phyloP scores from a whole-genome alignment of 805 yeast species.

The Sugiyamaella valdiviana region DNA sequence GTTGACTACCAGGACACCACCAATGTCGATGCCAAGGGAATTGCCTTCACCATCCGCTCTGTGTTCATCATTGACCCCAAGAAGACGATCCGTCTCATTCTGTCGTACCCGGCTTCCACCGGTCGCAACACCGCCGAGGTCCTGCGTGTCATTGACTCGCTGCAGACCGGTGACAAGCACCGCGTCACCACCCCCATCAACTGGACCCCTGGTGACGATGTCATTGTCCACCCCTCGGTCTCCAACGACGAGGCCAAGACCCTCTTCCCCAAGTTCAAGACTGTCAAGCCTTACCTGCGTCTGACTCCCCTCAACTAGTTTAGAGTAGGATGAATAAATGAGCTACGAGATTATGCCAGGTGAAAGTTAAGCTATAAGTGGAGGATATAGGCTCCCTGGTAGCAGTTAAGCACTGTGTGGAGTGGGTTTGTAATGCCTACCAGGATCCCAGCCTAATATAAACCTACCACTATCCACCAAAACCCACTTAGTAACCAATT shows the following conservation, averaged over 20 bases:
- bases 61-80: conserved; percentile 89
- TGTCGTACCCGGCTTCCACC: conserved; percentile 89
- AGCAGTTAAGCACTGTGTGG: no score
- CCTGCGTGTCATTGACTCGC: conserved; percentile 82
- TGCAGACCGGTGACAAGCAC: conserved; percentile 80
- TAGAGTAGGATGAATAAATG: no score
- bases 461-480: no score
- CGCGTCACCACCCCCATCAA: conserved; percentile 90
- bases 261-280: conserved; percentile 82
- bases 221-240: conserved; percentile 86
- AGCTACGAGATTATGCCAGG: no score
- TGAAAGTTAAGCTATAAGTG: not conserved
- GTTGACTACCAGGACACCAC: conserved; percentile 81
- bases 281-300: conserved; percentile 90
- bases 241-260: conserved; percentile 77
- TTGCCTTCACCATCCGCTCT: conserved; percentile 86
- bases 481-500: no score
- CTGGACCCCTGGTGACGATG: conserved; percentile 90
- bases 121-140: conserved; percentile 96
- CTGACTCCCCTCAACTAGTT: conserved; percentile 45
- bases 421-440: no score
- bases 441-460: no score
- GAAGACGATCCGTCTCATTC: conserved; percentile 80
- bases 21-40: conserved; percentile 63
- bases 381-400: no score